Evolutionary conservation across 768 basidiomycete genomes (phyloP).

Genomic region (Imleria badia): DNA sequence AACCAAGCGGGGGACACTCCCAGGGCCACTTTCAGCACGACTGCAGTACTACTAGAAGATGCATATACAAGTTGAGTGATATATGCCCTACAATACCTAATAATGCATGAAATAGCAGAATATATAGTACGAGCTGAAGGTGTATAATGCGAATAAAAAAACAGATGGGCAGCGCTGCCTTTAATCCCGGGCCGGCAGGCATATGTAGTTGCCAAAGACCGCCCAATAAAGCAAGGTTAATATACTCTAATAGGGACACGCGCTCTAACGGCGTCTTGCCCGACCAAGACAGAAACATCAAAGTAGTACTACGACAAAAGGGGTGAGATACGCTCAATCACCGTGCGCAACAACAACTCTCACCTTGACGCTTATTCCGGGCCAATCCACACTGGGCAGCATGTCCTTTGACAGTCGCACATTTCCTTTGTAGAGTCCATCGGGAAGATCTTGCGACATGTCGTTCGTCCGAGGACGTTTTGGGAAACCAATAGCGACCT

Average conservation of each 20-base stretch:
- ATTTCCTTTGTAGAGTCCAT: conserved; percentile 65
- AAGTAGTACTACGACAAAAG: conserved; percentile 58
- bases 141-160: conserved; percentile 1
- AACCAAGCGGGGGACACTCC: no score
- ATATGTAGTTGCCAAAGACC: background rate
- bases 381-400: conserved; percentile 66
- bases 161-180: background rate
- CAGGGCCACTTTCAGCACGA: no score
- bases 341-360: conserved; percentile 14
- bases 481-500: conserved; percentile 66
- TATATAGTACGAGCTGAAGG: background rate
- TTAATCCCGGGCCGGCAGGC: background rate
- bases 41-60: no score
- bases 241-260: conserved; percentile 60
- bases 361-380: conserved; percentile 68
- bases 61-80: background rate
- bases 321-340: conserved; percentile 9
- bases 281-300: conserved; percentile 65
- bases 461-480: conserved; percentile 56
- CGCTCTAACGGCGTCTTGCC: conserved; percentile 60
- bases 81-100: conserved; percentile 9
- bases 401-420: conserved; percentile 55
- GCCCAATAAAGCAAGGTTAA: conserved; percentile 28
- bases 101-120: background rate
- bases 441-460: conserved; percentile 54